Percentiles rank a stretch among this genome's conserved stretches.
phyloP scores from a whole-genome alignment of 352 stramenopile species.

The Globisporangium recalcitrans region DNA sequence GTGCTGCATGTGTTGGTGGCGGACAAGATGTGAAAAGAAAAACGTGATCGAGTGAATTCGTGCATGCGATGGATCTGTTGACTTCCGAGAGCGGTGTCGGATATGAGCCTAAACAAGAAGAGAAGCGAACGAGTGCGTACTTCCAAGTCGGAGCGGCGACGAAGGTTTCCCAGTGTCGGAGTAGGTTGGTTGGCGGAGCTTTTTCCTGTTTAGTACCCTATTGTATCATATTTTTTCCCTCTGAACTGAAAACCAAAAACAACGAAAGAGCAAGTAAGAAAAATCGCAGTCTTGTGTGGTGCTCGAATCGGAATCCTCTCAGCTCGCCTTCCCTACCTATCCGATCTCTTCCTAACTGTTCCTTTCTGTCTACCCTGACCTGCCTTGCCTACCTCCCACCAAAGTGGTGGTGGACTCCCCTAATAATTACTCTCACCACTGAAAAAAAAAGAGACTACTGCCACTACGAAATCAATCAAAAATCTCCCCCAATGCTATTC shows the following conservation, averaged over 20 bases:
- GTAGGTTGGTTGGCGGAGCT: background rate
- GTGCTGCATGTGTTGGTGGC: constrained; percentile 4
- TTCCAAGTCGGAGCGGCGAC: no score
- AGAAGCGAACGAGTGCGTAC: background rate
- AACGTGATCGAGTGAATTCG: background rate
- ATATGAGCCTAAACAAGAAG: constrained; percentile 1
- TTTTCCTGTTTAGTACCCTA: constrained; percentile 4
- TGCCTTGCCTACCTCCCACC: background rate
- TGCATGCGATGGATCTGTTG: background rate
- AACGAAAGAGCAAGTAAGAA: background rate
- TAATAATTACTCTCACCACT: background rate
- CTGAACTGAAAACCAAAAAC: background rate
- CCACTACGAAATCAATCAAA: background rate
- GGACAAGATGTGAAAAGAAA: background rate
- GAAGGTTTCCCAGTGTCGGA: background rate
- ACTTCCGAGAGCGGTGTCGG: background rate
- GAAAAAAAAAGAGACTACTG: background rate
- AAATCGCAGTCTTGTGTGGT: background rate
- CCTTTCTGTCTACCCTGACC: background rate
- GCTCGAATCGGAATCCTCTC: no score
- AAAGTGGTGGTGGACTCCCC: background rate
- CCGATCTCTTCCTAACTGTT: background rate
- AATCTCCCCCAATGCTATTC: background rate
- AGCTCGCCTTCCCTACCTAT: background rate
- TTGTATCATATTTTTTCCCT: constrained; percentile 8